A percentile compares a stretch with the other conserved stretches of the same genome.
These are phyloP conservation scores for Cryphonectria parasitica DNA, from an alignment of 2,329 filamentous ascomycete species.

Conservation along the genomic window DNA sequence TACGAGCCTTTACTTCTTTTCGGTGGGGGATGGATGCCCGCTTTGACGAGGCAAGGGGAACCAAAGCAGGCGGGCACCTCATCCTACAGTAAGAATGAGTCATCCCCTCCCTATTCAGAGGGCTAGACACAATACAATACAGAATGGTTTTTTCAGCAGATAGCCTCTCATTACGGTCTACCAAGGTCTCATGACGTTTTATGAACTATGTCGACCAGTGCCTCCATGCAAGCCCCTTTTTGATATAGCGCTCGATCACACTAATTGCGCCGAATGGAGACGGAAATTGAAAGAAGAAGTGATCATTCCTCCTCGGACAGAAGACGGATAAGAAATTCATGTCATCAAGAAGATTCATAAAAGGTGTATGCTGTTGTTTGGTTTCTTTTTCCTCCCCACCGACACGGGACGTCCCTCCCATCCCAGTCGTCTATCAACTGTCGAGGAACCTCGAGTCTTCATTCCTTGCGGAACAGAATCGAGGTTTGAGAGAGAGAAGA, in stretches of 20 bases:
- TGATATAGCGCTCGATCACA: neutral
- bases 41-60: neutral
- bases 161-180: neutral
- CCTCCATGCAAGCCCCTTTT: neutral
- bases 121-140: slow-evolving; percentile 15
- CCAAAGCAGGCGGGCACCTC: neutral
- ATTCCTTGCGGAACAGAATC: neutral
- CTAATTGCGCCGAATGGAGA: neutral
- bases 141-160: slow-evolving; percentile 15
- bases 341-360: slow-evolving; percentile 15
- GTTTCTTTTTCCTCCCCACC: slow-evolving; percentile 9
- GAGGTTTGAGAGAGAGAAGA: slow-evolving; percentile 66
- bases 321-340: slow-evolving; percentile 1
- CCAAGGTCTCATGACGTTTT: neutral
- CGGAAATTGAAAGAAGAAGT: neutral
- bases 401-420: slow-evolving; percentile 62
- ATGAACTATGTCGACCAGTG: neutral
- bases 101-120: neutral
- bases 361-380: neutral
- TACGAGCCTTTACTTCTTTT: neutral
- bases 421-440: slow-evolving; percentile 53
- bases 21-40: neutral
- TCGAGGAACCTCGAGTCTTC: slow-evolving; percentile 42
- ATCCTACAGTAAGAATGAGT: neutral
- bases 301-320: slow-evolving; percentile 6